Base-by-base conservation (phyloP, 2,329 filamentous ascomycete genomes). In the Camptophora hylomeconis region DNA sequence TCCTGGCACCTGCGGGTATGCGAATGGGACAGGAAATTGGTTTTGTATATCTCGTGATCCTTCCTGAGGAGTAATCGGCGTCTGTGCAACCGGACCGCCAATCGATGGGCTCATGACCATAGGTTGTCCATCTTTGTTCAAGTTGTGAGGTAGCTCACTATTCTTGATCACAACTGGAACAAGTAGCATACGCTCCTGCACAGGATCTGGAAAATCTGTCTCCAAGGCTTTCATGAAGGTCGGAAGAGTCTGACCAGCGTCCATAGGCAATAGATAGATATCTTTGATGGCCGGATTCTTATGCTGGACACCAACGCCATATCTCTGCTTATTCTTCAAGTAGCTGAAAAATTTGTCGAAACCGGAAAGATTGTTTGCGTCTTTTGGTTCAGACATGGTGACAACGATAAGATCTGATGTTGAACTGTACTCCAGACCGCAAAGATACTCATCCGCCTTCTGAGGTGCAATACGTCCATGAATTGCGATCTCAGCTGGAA, bases 221-320 rank as follows among this genome's bases (percentile, higher is more conserved):
- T 82, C 76, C n/a, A 95, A 67, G 46, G 92, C 80, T 36, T 83
- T 71, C 52, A 94, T 73, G 45, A 94, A 93, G 37, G 86, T 80
- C 0, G 89, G 87, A 23, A 87, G 69, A 18, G 56, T 59, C 27
- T 69, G 70, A 15, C 81, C 83, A 4, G 75, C 67, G 17, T 83
- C 72, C 4, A 95, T 72, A 0, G 89, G 87, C 7, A 94, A 77
- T 17, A 95, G 69, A 51, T 95, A 95, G 2, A 86, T 81, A 49
- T 95, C 87, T 35, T 84, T 77, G 26, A 94, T 79, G 36, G 83
- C 77, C 12, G 73, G 69, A 17, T 75, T 58, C 1, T 70, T 69
- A 51, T 80, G 79, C 48, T 87, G 80, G 9, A 76, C 76, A 5
- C 94, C 68, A 2, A 95, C 87, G 12, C 84, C 87, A 51, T 92